Conservation (phyloP, 2,329 filamentous ascomycete genomes). For the Parastagonospora avenae region DNA sequence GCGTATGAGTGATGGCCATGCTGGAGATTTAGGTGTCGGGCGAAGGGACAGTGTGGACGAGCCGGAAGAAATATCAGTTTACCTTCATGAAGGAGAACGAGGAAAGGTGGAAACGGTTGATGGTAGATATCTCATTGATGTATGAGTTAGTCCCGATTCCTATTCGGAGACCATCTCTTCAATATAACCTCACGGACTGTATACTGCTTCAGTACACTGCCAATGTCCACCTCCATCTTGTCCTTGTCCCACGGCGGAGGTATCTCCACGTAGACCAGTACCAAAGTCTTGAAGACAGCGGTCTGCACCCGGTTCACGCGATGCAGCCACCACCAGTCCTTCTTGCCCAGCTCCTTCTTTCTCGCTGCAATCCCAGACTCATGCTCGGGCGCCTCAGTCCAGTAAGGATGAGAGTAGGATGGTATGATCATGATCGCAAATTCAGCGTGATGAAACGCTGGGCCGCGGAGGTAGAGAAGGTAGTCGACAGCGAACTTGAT, state of each 20-base stretch:
- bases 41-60: too few species aligned
- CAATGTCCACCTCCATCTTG: slow-evolving; percentile 59
- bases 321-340: slow-evolving; percentile 83
- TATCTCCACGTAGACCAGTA: slow-evolving; percentile 89
- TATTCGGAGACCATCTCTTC: slow-evolving; percentile 82
- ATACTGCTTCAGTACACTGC: slow-evolving; percentile 69
- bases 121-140: too few species aligned
- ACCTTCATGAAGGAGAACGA: too few species aligned
- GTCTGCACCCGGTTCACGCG: slow-evolving; percentile 86
- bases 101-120: too few species aligned
- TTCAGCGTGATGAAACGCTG: slow-evolving; percentile 93
- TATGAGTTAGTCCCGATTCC: slow-evolving; percentile 64
- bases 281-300: slow-evolving; percentile 87
- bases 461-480: slow-evolving; percentile 90
- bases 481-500: slow-evolving; percentile 96
- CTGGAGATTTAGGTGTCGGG: too few species aligned
- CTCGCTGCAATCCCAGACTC: slow-evolving; percentile 56
- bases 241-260: slow-evolving; percentile 66
- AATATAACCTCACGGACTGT: slow-evolving; percentile 80
- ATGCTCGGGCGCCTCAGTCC: slow-evolving; percentile 59
- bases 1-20: too few species aligned
- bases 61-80: too few species aligned
- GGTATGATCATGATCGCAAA: slow-evolving; percentile 87
- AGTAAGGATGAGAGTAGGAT: slow-evolving; percentile 75
- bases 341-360: slow-evolving; percentile 51